A percentile compares a stretch with the other conserved stretches of the same genome.
phyloP scores from a whole-genome alignment of 352 stramenopile genomes.

The Globisporangium mamillatum region DNA sequence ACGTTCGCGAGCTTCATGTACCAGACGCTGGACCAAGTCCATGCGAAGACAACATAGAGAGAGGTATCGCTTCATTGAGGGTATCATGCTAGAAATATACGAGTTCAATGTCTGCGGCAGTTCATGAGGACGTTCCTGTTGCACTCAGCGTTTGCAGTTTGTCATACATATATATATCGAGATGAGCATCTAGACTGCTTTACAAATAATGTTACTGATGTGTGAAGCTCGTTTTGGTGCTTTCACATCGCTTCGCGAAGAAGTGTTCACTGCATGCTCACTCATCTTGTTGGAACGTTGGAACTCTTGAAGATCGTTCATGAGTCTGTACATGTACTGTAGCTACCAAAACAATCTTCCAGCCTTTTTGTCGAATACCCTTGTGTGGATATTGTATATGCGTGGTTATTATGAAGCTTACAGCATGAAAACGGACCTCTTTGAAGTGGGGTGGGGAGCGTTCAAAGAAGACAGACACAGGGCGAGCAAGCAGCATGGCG shows the following conservation, averaged over 20 bases:
- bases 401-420: neutral
- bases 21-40: constrained; percentile 59
- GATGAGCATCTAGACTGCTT: neutral
- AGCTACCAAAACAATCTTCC: neutral
- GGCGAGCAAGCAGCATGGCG: constrained; percentile 5
- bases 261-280: neutral
- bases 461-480: neutral
- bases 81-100: neutral
- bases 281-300: neutral
- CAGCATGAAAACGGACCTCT: neutral
- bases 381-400: neutral
- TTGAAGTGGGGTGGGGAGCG: neutral
- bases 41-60: constrained; percentile 4
- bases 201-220: neutral
- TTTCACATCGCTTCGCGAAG: neutral
- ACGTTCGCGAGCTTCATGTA: constrained; percentile 81
- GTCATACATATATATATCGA: neutral
- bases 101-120: neutral
- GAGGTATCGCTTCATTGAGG: neutral
- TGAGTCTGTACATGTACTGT: neutral
- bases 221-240: neutral
- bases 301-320: neutral
- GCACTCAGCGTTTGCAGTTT: neutral
- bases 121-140: too few relatives aligned
- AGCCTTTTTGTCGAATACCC: neutral